These are phyloP conservation scores for Scheffersomyces coipomensis DNA, from an alignment of 805 yeast genomes.

Conservation along the genomic window DNA sequence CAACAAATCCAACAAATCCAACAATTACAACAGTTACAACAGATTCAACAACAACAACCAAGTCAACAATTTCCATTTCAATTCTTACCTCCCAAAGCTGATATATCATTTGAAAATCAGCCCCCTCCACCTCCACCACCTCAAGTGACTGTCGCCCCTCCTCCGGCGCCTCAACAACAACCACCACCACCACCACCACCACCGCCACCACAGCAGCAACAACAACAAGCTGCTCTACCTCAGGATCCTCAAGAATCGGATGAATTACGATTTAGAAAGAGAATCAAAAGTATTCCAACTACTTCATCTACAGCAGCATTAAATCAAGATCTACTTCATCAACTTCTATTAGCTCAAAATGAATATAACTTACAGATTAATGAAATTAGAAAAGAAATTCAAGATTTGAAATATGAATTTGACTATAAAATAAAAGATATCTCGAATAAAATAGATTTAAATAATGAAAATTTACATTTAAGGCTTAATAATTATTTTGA, in stretches of 20 bases:
- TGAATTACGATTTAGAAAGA: neutral
- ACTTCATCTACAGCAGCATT: neutral
- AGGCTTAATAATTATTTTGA: neutral
- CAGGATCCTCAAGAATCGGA: neutral
- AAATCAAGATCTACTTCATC: neutral
- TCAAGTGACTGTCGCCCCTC: no score
- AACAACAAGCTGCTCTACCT: neutral
- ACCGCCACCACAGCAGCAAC: neutral
- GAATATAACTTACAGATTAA: neutral
- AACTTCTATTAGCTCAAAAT: neutral
- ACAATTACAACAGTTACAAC: neutral
- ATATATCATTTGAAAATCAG: neutral
- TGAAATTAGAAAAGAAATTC: neutral
- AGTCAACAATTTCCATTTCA: neutral
- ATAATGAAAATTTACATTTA: neutral
- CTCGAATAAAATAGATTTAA: neutral
- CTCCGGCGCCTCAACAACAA: no score
- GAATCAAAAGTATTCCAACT: neutral
- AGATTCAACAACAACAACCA: neutral
- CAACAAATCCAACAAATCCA: slow-evolving; percentile 1
- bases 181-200: no score
- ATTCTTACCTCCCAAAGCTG: neutral
- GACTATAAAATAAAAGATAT: neutral
- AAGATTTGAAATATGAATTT: neutral
- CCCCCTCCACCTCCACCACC: neutral